Evolutionary conservation across 2,329 filamentous ascomycete species (phyloP).

Genomic region (Arthrobotrys megalospora): DNA sequence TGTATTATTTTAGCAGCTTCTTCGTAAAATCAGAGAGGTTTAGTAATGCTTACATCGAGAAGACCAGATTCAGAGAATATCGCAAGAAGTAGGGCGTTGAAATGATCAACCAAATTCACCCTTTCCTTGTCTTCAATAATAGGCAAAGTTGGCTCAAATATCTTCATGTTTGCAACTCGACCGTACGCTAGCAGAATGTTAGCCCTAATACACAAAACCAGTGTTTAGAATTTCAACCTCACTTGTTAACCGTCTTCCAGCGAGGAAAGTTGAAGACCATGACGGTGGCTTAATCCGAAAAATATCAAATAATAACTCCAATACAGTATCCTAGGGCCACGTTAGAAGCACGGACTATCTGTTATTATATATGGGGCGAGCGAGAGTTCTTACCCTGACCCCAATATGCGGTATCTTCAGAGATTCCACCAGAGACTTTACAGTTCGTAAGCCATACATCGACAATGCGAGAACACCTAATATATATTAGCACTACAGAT

Average conservation of each 20-base stretch:
- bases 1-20: not conserved
- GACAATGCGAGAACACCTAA: conserved; percentile 82
- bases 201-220: not conserved
- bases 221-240: conserved; percentile 11
- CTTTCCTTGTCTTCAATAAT: conserved; percentile 79
- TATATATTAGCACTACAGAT: not conserved
- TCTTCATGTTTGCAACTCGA: conserved; percentile 86
- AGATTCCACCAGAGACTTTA: conserved; percentile 82
- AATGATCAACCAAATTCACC: conserved; percentile 92
- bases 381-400: conserved; percentile 62
- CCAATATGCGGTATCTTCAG: conserved; percentile 68
- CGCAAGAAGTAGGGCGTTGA: conserved; percentile 88
- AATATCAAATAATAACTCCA: conserved; percentile 87
- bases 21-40: not conserved
- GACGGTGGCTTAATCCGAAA: conserved; percentile 92
- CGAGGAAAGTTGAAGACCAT: conserved; percentile 96
- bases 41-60: conserved; percentile 68
- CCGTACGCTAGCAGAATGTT: conserved; percentile 76
- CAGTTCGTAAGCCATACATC: conserved; percentile 87
- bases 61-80: conserved; percentile 87
- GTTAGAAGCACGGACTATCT: conserved; percentile 66
- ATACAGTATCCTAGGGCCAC: conserved; percentile 79
- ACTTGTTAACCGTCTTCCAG: conserved; percentile 88
- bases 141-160: conserved; percentile 69
- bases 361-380: not conserved